A percentile compares a stretch with the other conserved stretches of the same genome.
These are phyloP conservation scores for Rubia occidens DNA, from an alignment of 305 asterid genomes.

Conservation along the genomic window DNA sequence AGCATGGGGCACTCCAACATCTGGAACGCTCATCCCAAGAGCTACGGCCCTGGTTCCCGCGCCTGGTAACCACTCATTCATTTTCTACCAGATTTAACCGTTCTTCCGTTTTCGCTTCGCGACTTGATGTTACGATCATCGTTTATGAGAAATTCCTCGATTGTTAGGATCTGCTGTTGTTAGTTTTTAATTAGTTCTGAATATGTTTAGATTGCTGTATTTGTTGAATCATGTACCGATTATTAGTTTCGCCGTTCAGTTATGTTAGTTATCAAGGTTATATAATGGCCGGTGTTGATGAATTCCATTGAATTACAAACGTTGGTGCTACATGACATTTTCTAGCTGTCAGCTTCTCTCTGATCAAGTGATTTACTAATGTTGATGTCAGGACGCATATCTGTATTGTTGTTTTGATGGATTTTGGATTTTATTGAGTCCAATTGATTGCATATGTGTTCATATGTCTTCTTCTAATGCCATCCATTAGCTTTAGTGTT, in stretches of 20 bases:
- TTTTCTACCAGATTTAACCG: background rate
- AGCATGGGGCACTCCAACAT: constrained; percentile 53
- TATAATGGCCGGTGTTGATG: too few relatives aligned
- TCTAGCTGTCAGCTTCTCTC: background rate
- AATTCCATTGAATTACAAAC: background rate
- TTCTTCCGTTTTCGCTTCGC: background rate
- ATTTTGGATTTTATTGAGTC: too few relatives aligned
- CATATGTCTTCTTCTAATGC: too few relatives aligned
- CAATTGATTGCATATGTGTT: too few relatives aligned
- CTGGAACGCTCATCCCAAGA: constrained; percentile 60
- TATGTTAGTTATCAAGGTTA: background rate
- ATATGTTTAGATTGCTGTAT: background rate
- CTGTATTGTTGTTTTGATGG: too few relatives aligned
- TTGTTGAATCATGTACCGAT: background rate
- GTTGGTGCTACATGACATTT: background rate
- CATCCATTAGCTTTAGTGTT: too few relatives aligned
- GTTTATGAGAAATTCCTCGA: background rate
- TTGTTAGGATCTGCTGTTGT: background rate
- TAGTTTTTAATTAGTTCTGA: background rate
- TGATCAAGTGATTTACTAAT: too few relatives aligned
- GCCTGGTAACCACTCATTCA: constrained; percentile 32
- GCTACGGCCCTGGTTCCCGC: constrained; percentile 60
- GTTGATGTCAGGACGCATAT: too few relatives aligned
- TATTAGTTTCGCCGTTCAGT: background rate
- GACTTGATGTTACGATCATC: background rate